Conservation (phyloP, 2,329 filamentous ascomycete genomes). For the Conoideocrella luteorostrata region DNA sequence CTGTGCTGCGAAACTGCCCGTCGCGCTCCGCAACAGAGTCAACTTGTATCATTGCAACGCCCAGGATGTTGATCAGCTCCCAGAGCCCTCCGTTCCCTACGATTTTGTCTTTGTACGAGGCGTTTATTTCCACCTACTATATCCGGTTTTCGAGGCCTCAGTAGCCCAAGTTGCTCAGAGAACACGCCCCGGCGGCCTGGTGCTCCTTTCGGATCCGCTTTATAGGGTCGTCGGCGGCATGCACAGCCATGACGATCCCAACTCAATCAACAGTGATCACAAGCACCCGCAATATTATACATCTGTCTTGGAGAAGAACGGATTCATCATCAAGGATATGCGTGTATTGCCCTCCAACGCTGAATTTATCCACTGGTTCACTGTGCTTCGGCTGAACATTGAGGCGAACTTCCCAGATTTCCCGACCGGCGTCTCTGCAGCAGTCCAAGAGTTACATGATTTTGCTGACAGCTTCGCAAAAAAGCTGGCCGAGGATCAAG, state of each 20-base stretch:
- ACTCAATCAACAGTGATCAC: neutral
- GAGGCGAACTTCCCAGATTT: constrained; percentile 4
- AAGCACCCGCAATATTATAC: constrained; percentile 5
- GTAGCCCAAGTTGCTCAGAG: constrained; percentile 6
- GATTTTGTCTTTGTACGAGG: constrained; percentile 5
- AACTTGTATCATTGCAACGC: constrained; percentile 4
- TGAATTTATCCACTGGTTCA: constrained; percentile 8
- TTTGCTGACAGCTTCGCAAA: constrained; percentile 4
- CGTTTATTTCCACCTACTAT: constrained; percentile 1
- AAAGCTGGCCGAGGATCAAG: constrained; percentile 1
- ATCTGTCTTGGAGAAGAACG: constrained; percentile 2
- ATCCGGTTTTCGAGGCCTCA: constrained; percentile 6
- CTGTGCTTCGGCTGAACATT: constrained; percentile 5
- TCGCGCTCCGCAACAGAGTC: neutral
- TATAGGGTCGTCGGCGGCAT: constrained; percentile 1
- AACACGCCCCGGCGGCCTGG: neutral
- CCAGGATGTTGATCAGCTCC: constrained; percentile 3
- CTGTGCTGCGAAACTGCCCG: constrained; percentile 1
- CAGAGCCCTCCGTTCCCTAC: neutral
- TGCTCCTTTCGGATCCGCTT: constrained; percentile 7
- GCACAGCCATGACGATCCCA: too few species aligned
- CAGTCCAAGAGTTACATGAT: constrained; percentile 1
- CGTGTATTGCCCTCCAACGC: constrained; percentile 6
- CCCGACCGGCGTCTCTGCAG: neutral
- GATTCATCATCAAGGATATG: constrained; percentile 6